These are phyloP conservation scores for Erythrobasidium hasegawianum DNA, from an alignment of 1,284 basidiomycete species.

Conservation along the genomic window DNA sequence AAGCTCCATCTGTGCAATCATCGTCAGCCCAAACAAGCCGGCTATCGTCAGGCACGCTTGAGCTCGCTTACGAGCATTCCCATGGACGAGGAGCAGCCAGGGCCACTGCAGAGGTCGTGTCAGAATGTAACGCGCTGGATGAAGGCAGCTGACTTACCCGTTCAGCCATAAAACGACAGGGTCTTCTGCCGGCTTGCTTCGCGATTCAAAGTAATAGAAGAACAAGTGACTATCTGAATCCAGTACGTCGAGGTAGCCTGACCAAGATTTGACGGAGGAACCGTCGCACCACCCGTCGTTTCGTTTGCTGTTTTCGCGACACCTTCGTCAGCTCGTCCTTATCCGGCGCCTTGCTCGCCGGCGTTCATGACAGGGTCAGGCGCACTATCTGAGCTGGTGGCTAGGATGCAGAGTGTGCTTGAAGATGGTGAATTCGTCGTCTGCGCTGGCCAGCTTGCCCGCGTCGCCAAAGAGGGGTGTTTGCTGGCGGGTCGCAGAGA, in stretches of 20 bases:
- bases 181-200: constrained; percentile 47
- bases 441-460: not conserved
- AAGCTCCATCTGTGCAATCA: constrained; percentile 52
- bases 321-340: too few species aligned
- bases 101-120: not conserved
- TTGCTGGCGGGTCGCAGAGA: too few species aligned
- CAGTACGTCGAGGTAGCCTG: constrained; percentile 50
- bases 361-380: constrained; percentile 39
- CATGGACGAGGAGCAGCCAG: constrained; percentile 51
- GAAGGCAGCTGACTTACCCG: constrained; percentile 41
- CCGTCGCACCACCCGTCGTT: constrained; percentile 39
- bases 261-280: constrained; percentile 47
- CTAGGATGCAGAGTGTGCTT: constrained; percentile 16
- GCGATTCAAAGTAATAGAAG: constrained; percentile 51
- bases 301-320: not conserved
- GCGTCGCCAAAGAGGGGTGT: too few species aligned
- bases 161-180: constrained; percentile 51
- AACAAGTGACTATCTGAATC: constrained; percentile 47
- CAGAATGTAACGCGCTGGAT: constrained; percentile 35
- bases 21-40: not conserved
- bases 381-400: constrained; percentile 48
- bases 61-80: constrained; percentile 41
- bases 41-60: not conserved
- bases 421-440: constrained; percentile 30
- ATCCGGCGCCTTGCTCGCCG: too few species aligned